Conservation (phyloP, 2,329 filamentous ascomycete species). For the Alternaria sp. region DNA sequence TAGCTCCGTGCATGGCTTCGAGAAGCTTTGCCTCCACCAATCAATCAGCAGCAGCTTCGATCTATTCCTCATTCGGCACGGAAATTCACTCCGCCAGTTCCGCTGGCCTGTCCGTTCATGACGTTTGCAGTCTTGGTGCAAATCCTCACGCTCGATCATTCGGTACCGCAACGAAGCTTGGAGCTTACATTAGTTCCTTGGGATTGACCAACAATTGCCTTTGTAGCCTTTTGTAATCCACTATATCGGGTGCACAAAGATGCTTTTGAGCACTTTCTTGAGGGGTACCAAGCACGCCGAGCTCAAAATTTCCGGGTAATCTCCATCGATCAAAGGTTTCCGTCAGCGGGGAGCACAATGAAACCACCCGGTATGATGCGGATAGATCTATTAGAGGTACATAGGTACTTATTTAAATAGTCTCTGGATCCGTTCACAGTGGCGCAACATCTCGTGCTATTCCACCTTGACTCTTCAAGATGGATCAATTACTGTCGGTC, state of each 20-base stretch:
- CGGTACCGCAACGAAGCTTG: slow-evolving; percentile 19
- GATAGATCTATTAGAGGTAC: slow-evolving; percentile 7
- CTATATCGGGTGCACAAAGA: slow-evolving; percentile 5
- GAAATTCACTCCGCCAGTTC: slow-evolving; percentile 26
- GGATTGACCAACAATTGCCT: slow-evolving; percentile 24
- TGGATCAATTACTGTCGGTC: slow-evolving; percentile 25
- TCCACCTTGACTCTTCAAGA: slow-evolving; percentile 13
- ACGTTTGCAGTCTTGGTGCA: slow-evolving; percentile 17
- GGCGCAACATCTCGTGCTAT: not conserved
- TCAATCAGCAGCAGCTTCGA: slow-evolving; percentile 5
- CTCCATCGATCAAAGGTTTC: slow-evolving; percentile 1
- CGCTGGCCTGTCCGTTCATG: slow-evolving; percentile 25
- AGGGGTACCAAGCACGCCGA: slow-evolving; percentile 22
- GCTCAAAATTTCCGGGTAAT: slow-evolving; percentile 13
- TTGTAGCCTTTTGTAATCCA: slow-evolving; percentile 5
- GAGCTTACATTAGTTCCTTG: slow-evolving; percentile 23
- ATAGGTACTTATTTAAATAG: slow-evolving; percentile 16
- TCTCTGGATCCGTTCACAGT: not conserved
- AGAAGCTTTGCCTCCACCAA: slow-evolving; percentile 38
- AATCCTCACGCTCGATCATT: slow-evolving; percentile 18
- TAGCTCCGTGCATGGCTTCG: slow-evolving; percentile 18
- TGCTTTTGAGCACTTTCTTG: slow-evolving; percentile 9
- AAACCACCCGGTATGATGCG: slow-evolving; percentile 3
- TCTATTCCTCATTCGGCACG: slow-evolving; percentile 29
- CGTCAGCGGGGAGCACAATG: slow-evolving; percentile 17